These are phyloP conservation scores for Bassia scoparia DNA, from an alignment of 148 eudicot species.

Conservation along the genomic window DNA sequence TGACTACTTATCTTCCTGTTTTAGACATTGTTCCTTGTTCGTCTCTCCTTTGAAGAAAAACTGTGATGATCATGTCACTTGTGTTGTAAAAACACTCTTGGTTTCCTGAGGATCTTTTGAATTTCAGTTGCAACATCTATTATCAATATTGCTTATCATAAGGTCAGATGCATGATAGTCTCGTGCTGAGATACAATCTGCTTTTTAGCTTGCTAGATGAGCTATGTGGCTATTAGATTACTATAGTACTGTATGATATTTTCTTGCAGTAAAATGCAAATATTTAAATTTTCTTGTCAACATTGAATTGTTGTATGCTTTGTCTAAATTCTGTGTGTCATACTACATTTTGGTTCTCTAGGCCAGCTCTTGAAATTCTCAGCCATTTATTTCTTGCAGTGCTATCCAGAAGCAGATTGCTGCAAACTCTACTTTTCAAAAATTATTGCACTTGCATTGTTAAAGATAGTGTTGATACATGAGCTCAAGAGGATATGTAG, in stretches of 20 bases:
- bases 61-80: neutral
- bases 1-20: too few species aligned
- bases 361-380: constrained; percentile 2
- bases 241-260: neutral
- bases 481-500: constrained; percentile 76
- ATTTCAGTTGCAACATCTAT: neutral
- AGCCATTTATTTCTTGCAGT: constrained; percentile 47
- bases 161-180: neutral
- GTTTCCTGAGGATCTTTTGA: neutral
- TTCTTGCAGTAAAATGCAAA: neutral
- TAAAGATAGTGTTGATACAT: constrained; percentile 69
- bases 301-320: neutral
- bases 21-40: too few species aligned
- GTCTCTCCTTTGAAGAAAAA: neutral
- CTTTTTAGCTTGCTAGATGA: neutral
- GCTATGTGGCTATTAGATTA: neutral
- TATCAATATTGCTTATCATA: neutral
- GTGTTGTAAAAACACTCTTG: neutral
- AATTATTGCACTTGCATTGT: constrained; percentile 49
- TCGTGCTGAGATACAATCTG: neutral
- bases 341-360: neutral
- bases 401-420: constrained; percentile 73
- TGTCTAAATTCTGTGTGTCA: neutral
- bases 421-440: constrained; percentile 55
- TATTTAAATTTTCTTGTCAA: neutral